These are phyloP conservation scores for Coniochaeta sp. DNA, from an alignment of 2,329 filamentous ascomycete genomes.

Conservation along the genomic window DNA sequence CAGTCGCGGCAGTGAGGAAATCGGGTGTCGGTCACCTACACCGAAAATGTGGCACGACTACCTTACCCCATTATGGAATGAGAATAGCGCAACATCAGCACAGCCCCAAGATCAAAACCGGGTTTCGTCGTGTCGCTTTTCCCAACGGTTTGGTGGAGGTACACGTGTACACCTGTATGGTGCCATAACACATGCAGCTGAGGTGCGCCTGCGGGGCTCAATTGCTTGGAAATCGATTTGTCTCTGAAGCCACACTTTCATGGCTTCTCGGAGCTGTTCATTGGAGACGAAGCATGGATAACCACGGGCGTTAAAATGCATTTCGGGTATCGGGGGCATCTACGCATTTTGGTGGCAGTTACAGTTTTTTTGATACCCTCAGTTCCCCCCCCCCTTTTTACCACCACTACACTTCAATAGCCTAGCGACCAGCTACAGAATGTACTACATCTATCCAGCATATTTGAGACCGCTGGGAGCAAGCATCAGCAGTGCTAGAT, in stretches of 20 bases:
- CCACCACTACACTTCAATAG: no score
- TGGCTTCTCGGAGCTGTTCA: no score
- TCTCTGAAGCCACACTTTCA: no score
- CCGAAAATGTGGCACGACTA: background rate
- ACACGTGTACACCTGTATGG: background rate
- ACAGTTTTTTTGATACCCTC: background rate
- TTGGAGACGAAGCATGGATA: no score
- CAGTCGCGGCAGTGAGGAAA: background rate
- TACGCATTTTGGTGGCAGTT: background rate
- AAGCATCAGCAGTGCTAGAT: background rate
- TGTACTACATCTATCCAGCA: background rate
- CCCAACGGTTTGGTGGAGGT: no score
- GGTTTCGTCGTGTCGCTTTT: background rate
- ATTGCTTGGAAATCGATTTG: background rate
- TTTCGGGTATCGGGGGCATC: background rate
- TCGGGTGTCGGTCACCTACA: background rate
- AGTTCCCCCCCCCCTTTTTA: no score
- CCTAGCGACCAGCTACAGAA: background rate
- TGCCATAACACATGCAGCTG: background rate
- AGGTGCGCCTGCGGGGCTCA: background rate
- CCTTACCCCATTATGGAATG: no score
- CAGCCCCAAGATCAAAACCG: background rate
- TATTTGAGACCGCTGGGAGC: no score
- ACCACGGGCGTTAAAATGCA: background rate
- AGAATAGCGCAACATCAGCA: no score